These are phyloP conservation scores for Daldinia sp. DNA, from an alignment of 2,329 filamentous ascomycete species.

Conservation along the genomic window DNA sequence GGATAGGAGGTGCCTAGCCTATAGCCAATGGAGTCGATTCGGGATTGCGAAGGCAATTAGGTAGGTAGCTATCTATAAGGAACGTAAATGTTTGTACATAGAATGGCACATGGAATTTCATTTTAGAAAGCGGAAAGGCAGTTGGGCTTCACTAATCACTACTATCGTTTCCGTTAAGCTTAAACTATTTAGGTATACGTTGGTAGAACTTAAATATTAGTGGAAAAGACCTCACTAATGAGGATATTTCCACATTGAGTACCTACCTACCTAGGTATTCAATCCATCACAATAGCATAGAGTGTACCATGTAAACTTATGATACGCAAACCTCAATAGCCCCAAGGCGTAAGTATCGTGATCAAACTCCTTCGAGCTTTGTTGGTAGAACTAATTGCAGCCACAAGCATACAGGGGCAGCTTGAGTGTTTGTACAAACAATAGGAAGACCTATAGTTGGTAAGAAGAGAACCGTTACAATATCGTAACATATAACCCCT, in stretches of 20 bases:
- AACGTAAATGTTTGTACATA: neutral
- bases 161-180: neutral
- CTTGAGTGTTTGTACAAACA: neutral
- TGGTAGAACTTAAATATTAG: neutral
- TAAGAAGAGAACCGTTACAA: neutral
- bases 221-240: neutral
- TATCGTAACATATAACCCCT: neutral
- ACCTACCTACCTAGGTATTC: no score
- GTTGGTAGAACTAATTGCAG: neutral
- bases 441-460: neutral
- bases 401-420: neutral
- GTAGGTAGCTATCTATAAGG: neutral
- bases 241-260: neutral
- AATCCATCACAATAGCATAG: neutral
- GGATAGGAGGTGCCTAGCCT: neutral
- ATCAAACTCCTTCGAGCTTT: neutral
- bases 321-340: neutral
- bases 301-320: neutral
- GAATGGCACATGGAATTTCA: neutral
- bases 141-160: neutral
- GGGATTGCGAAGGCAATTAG: neutral
- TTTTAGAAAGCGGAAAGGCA: neutral
- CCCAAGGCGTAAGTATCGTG: neutral
- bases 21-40: neutral
- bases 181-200: neutral